Evolutionary conservation across 2,329 filamentous ascomycete genomes (phyloP), one percentile per base, ranked within the genome.

Genomic region (Raffaelea ambrosiae): DNA sequence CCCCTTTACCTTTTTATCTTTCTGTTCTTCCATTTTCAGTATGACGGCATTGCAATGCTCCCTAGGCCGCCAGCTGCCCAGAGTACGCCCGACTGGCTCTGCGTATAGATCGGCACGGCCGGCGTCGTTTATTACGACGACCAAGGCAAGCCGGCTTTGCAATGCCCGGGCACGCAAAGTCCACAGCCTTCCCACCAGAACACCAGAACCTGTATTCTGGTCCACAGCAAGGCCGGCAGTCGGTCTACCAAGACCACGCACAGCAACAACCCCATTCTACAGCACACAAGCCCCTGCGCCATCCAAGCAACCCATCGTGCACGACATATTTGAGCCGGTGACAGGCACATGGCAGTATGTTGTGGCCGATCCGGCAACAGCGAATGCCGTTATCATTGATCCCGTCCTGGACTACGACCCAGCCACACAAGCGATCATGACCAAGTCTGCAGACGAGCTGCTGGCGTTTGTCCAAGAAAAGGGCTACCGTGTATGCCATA

Each of bases 331-430:
- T 41, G 67, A 70, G 44, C 51, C 58, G 1, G 46, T 54, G 7
- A 71, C 79, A 0, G 67, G 66, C 10, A 79, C 77, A 11, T 82
- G 74, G 73, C 79, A 83, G 56, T 81, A 81, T 51, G 54, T 83
- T 0, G 71, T 84, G 1, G 73, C 69, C 0, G 78, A 83, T 51
- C 70, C 75, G 0, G 49, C 57, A 0, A 77, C 74, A 0, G 58
- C 55, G 2, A 57, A 55, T 0, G 74, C 77, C 1, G 72, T 69
- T 48, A 76, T 84, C 45, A 81, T 84, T 54, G 81, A 84, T 54
- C 66, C 80, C 0, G 81, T 84, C 0, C 57, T 84, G 3, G 72
- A 83, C 58, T 82, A 71, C 51, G 70, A 80, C 41, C 66, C 68
- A 0, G 46, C 55, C 19, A 65, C 54, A 1, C 57, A 60, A 38